Base-by-base conservation (phyloP, 2,329 filamentous ascomycete species). In the Alternaria gaisen region DNA sequence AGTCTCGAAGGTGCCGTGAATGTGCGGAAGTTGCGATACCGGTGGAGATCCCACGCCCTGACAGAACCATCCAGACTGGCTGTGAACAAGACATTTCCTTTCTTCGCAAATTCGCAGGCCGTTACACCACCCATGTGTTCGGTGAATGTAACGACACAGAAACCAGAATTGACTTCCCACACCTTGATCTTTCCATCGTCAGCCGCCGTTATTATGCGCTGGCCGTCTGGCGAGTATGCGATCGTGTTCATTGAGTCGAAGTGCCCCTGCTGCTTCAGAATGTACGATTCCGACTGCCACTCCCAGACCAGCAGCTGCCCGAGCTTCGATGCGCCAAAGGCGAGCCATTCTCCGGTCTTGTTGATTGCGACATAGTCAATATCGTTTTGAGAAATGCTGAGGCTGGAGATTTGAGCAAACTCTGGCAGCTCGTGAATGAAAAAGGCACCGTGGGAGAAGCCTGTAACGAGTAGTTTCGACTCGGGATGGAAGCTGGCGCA, bases 121-220 rank as follows among this genome's bases (percentile, higher is more conserved):
- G 94, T 98, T 3, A 99, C 93, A 56, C 93, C 94, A 67, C 93
- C 94, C 1, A 92, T 94, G 78, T 99, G 95, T 79, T 99, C 96
- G 0, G 94, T 97, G 72, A 99, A 99, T 0, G 95, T 99, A 30
- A 98, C 94, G 36, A 98, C 92, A 73, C 95, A 99, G 82, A 99
- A 99, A 0, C 96, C 95, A 0, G 95, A 97, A 59, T 92, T 91
- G 30, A 94, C 90, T 77, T 99, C 95, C 95, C 95, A 99, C 34
- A 99, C 92, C 78, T 99, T 99, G 78, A 99, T 91, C 80, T 98
- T 98, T 53, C 95, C 95, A 77, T 99, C 96, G 71, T 99, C 96
- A 3, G 95, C 92, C 2, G 93, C 91, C 0, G 95, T 99, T 61
- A 99, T 90, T 65, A 99, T 92, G 40, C 91, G 90, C 73, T 97